Percentiles rank a stretch among this genome's conserved stretches.
These are phyloP conservation scores for Gigaspora rosea DNA, from an alignment of 192 early-diverging fungal genomes.

Conservation along the genomic window DNA sequence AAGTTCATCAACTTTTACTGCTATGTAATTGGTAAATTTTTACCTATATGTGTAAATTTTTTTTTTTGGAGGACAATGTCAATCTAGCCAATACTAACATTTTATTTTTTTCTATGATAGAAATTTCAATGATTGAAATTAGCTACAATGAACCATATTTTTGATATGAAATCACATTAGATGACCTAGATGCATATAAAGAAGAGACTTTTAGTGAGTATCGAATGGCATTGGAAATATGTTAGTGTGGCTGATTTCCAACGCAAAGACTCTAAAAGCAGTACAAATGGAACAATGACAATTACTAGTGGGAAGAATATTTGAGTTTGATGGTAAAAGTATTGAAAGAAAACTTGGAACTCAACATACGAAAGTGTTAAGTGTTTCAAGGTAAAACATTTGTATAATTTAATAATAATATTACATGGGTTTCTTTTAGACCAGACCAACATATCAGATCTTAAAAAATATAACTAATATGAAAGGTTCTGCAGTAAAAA, in stretches of 20 bases:
- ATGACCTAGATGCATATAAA: slow-evolving; percentile 63
- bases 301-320: slow-evolving; percentile 24
- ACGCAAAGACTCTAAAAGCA: slow-evolving; percentile 58
- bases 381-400: slow-evolving; percentile 33
- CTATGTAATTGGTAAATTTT: slow-evolving; percentile 33
- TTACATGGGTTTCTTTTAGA: slow-evolving; percentile 39
- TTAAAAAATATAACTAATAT: slow-evolving; percentile 76
- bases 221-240: slow-evolving; percentile 71
- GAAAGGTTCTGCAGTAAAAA: slow-evolving; percentile 63
- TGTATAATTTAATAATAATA: background rate
- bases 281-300: slow-evolving; percentile 28
- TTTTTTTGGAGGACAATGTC: background rate
- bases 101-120: slow-evolving; percentile 42
- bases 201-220: slow-evolving; percentile 73
- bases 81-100: background rate
- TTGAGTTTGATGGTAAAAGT: slow-evolving; percentile 56
- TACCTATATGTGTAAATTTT: background rate
- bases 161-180: slow-evolving; percentile 62
- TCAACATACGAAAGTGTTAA: slow-evolving; percentile 63
- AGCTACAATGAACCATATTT: slow-evolving; percentile 55
- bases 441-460: slow-evolving; percentile 72
- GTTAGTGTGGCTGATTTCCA: slow-evolving; percentile 77
- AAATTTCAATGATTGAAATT: slow-evolving; percentile 52
- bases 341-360: slow-evolving; percentile 38
- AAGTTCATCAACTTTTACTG: slow-evolving; percentile 42